Evolutionary conservation across 352 stramenopile species (phyloP), one percentile per base, ranked within the genome.

Genomic region (Plasmopara halstedii): DNA sequence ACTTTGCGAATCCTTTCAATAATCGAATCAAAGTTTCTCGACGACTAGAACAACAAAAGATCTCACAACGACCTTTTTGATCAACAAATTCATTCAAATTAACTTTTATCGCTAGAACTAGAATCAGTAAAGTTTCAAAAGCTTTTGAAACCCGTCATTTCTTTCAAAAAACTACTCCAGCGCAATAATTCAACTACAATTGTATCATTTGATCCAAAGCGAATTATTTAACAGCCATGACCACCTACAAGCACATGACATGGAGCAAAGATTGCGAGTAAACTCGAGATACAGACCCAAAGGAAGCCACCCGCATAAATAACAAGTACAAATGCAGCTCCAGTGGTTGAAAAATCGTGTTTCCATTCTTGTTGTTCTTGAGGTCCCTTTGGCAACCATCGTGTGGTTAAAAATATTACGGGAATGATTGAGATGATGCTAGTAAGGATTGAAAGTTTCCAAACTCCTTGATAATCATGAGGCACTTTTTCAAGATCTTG

Each of bases 371-470:
- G 67, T 10, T 85, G 65, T 13, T 86, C 64, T 2, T 47, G 41
- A 3, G 47, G 59, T 2, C 73, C 75, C 9, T 67, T 68, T 4
- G 80, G 80, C 33, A 91, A 46, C 42, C 89, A 42, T 2, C 35
- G 65, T 18, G 50, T 53, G 2, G 80, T 68, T 6, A 83, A 73
- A 8, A 68, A 27, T 6, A 85, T n/a, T n/a, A 88, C 51, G 8
- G 61, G 61, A 10, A 67, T 45, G 42, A 70, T 33, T 19, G 73
- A 67, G 8, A 91, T 66, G 5, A 63, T 20, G 25, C 64, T 72
- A 2, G 80, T 85, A 22, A 91, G 62, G 7, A 87, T 43, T 8
- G 80, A 83, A 21, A 91, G 63, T 42, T 89, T 89, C 80, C 80
- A 91, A 11, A 91, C 71, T 11, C 80, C 80, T 29, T 56, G 62